phyloP scores from a whole-genome alignment of 805 yeast genomes.

The Yarrowia divulgata region DNA sequence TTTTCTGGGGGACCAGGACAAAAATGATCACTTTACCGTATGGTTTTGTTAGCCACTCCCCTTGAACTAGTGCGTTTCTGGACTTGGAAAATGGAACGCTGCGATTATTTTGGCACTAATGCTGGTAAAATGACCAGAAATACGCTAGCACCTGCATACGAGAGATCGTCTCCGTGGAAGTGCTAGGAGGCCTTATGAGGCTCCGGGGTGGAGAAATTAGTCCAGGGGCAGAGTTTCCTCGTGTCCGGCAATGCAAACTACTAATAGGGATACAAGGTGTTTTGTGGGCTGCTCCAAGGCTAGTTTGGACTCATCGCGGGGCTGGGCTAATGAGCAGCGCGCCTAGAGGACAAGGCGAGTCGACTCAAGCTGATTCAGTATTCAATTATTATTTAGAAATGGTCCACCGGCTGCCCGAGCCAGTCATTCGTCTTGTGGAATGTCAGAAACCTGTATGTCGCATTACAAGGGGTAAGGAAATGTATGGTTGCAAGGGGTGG shows the following conservation, averaged over 20 bases:
- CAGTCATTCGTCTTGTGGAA: no score
- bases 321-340: slow-evolving; percentile 11
- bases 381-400: neutral
- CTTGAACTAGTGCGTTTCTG: neutral
- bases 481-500: neutral
- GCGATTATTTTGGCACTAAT: slow-evolving; percentile 13
- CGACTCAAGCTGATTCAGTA: neutral
- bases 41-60: neutral
- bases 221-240: neutral
- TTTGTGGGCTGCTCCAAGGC: neutral
- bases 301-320: slow-evolving; percentile 24
- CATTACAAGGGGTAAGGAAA: neutral
- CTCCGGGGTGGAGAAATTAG: neutral
- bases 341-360: neutral
- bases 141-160: slow-evolving; percentile 28
- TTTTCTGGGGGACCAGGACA: neutral
- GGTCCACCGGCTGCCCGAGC: neutral
- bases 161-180: slow-evolving; percentile 1
- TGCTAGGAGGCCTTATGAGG: neutral
- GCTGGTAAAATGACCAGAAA: neutral
- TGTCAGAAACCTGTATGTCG: neutral
- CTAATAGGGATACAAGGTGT: neutral
- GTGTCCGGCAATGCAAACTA: slow-evolving; percentile 17
- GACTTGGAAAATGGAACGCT: slow-evolving; percentile 5
- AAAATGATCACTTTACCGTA: slow-evolving; percentile 1